Base-by-base conservation (phyloP, 2,329 filamentous ascomycete species). In the Phialophora macrospora region DNA sequence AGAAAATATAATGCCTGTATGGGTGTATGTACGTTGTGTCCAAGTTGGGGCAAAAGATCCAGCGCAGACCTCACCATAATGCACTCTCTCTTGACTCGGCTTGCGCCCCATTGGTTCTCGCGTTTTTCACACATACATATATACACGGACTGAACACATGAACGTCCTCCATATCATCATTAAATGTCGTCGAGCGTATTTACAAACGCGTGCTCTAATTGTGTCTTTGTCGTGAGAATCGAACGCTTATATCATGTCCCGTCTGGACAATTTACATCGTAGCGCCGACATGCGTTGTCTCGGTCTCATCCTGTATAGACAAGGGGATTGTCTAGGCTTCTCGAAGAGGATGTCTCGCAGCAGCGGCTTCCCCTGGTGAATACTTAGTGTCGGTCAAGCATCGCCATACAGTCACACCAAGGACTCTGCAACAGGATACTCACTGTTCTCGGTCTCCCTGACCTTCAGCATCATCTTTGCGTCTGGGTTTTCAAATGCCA, bases 401-500 rank as follows among this genome's bases (percentile, higher is more conserved):
- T 34, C 2, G 9, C 28, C 5, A 14, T 22, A 14, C 20, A 5
- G 24, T 26, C 48, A 22, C 20, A 2, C 48, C 22, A 49, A 14
- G 20, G 22, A 24, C 46, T 49, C 20, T 14, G 51, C 14, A 5
- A n/a, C 12, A 17, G 26, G 51, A 32, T 24, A 68, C 66, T 68
- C 58, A 68, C 66, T 60, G 44, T 48, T 65, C 60, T 63, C 51
- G 4, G 26, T 48, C 24, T 62, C 62, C 32, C 68, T 51, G 12
- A 59, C 60, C 55, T 66, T 67, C 62, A 67, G 41, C 41, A 22
- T 65, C 65, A 67, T 65, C 48, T 61, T 67, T 6, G 28, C 26
- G 20, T 34, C 38, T 4, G 56, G 49, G 22, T 64, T 54, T 28
- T 67, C 48, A 38, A 59, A 70, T 12, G 30, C 46, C 22, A 69